Evolutionary conservation across 2,329 filamentous ascomycete species (phyloP).

Genomic region (Botrytis tulipae): DNA sequence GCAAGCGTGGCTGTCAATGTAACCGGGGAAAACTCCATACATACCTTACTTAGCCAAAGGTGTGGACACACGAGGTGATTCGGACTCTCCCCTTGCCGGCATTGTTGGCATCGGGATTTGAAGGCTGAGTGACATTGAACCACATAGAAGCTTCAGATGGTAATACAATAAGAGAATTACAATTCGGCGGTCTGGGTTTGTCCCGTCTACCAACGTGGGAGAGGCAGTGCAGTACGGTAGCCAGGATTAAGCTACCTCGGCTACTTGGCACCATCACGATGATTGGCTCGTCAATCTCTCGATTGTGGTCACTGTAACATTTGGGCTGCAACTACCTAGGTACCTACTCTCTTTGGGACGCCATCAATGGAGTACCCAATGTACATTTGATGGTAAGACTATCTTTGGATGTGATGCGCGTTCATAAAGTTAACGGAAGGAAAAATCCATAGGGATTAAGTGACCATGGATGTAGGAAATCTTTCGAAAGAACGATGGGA

Average conservation of each 20-base stretch:
- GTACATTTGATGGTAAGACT: not conserved
- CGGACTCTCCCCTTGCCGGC: not conserved
- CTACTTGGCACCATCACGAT: not conserved
- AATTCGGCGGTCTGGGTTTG: not conserved
- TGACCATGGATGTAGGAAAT: not conserved
- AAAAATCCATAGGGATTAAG: not conserved
- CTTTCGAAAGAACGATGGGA: not conserved
- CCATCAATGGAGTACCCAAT: not conserved
- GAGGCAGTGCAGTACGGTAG: not conserved
- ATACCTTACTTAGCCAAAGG: not conserved
- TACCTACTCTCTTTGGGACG: no score
- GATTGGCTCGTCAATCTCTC: not conserved
- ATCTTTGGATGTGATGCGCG: not conserved
- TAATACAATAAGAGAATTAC: not conserved
- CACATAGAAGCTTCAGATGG: not conserved
- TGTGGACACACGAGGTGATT: not conserved
- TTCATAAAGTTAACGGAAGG: no score
- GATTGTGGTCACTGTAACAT: not conserved
- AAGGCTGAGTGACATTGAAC: not conserved
- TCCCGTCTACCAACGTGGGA: not conserved
- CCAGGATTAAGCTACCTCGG: not conserved
- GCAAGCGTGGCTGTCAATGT: not conserved
- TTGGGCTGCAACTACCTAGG: not conserved
- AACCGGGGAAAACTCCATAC: not conserved
- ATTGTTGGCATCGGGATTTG: not conserved